A percentile compares a stretch with the other conserved stretches of the same genome.
phyloP scores from a whole-genome alignment of 306 rosid species.

The Vachellia collinsii region DNA sequence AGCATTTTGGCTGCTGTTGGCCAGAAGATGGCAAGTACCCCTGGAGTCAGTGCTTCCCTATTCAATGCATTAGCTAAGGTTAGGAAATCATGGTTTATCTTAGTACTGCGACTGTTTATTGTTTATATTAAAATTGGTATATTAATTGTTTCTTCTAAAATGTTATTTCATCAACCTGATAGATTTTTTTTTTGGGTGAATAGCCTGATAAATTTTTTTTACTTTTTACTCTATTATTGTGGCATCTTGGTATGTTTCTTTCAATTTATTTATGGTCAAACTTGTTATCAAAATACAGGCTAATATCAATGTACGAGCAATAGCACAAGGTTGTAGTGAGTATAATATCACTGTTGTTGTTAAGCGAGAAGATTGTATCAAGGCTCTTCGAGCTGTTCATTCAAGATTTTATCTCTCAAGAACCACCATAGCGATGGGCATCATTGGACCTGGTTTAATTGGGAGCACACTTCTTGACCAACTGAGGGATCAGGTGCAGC shows the following conservation, averaged over 20 bases:
- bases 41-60: conserved; percentile 98
- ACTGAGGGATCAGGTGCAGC: conserved; percentile 89
- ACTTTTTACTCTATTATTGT: conserved; percentile 16
- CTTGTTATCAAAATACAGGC: conserved; percentile 66
- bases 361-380: conserved; percentile 92
- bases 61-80: conserved; percentile 99
- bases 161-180: background rate
- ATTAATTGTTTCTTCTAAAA: background rate
- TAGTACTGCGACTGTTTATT: conserved; percentile 14
- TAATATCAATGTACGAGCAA: conserved; percentile 92
- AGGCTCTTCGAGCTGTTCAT: conserved; percentile 95
- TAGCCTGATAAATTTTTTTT: background rate
- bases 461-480: conserved; percentile 95
- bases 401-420: conserved; percentile 93
- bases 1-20: conserved; percentile 99
- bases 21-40: conserved; percentile 99
- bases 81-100: conserved; percentile 34
- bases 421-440: conserved; percentile 96
- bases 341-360: conserved; percentile 90
- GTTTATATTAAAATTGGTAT: conserved; percentile 5
- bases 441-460: conserved; percentile 95
- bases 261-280: conserved; percentile 24
- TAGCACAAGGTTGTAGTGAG: conserved; percentile 99
- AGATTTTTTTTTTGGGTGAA: background rate
- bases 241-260: conserved; percentile 24